Evolutionary conservation across 345 rosid species (phyloP).

Genomic region (Rhodamnia argentea): DNA sequence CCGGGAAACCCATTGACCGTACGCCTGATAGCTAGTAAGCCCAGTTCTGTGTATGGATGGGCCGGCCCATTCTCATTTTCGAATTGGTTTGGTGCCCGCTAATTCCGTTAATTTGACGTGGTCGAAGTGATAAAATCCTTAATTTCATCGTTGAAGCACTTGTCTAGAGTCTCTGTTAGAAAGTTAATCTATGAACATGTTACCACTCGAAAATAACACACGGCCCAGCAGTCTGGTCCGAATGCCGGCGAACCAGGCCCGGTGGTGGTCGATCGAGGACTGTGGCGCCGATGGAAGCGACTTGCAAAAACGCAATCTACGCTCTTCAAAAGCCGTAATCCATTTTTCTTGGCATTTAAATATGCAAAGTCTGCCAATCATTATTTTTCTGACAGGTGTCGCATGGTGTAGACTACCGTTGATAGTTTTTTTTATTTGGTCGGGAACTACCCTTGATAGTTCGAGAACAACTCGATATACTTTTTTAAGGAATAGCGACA

Average conservation of each 20-base stretch:
- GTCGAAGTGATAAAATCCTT: neutral
- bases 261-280: neutral
- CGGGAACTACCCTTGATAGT: no score
- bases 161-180: neutral
- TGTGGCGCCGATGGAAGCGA: neutral
- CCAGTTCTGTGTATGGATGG: neutral
- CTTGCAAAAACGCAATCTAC: no score
- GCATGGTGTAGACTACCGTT: neutral
- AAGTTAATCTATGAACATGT: neutral
- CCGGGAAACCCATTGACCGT: neutral
- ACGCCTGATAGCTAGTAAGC: neutral
- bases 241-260: neutral
- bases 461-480: neutral
- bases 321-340: neutral
- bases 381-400: neutral
- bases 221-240: accelerated
- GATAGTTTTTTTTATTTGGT: no score
- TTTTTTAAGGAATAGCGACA: neutral
- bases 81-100: neutral
- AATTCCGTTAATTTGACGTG: neutral
- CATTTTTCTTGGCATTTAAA: neutral
- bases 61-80: neutral
- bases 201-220: neutral
- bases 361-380: accelerated
- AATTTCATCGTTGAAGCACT: neutral